Percentiles rank a stretch among this genome's conserved stretches.
These are phyloP conservation scores for Rhizopogon vulgaris DNA, from an alignment of 768 basidiomycete genomes.

Conservation along the genomic window DNA sequence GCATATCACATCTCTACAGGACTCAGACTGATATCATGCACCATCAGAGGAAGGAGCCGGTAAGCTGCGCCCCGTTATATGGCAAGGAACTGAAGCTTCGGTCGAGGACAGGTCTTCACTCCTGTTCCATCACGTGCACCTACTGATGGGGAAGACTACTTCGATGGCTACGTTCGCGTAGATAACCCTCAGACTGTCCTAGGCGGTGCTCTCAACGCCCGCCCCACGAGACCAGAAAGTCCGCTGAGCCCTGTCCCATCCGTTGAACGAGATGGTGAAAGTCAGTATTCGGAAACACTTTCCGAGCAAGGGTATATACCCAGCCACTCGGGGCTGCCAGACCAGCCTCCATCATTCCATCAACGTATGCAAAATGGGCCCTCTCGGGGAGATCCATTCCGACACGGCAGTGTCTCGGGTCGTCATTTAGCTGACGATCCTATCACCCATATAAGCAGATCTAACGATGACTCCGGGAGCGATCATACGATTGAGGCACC, in stretches of 20 bases:
- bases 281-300: conserved; percentile 13
- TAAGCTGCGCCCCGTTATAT: conserved; percentile 10
- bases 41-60: conserved; percentile 25
- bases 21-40: background rate
- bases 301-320: conserved; percentile 20
- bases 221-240: conserved; percentile 19
- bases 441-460: conserved; percentile 16
- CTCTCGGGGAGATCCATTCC: conserved; percentile 15
- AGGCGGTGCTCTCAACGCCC: conserved; percentile 27
- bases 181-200: conserved; percentile 25
- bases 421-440: conserved; percentile 10
- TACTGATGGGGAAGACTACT: conserved; percentile 26
- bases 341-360: conserved; percentile 12
- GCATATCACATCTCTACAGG: background rate
- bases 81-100: conserved; percentile 5
- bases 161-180: conserved; percentile 25
- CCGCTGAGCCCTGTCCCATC: conserved; percentile 12
- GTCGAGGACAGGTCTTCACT: conserved; percentile 21
- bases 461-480: conserved; percentile 15
- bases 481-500: conserved; percentile 26
- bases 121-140: conserved; percentile 27
- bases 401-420: conserved; percentile 7
- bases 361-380: conserved; percentile 1
- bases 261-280: conserved; percentile 12
- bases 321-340: conserved; percentile 16